Evolutionary conservation across 2,329 filamentous ascomycete genomes (phyloP), one percentile per base, ranked within the genome.

Genomic region (Cryphonectria nitschkei): DNA sequence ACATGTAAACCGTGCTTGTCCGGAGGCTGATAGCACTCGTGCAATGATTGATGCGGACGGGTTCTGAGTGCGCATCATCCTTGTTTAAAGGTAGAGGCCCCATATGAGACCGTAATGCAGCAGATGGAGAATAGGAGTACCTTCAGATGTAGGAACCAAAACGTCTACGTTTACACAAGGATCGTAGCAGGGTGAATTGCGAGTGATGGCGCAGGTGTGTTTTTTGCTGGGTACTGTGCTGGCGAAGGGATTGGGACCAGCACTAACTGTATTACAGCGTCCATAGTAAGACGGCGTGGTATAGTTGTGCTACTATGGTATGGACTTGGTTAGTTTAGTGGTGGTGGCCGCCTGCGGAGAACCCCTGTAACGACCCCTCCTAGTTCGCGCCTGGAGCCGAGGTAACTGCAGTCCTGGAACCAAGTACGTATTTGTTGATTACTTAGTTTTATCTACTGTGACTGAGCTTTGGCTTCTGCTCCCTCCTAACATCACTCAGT

Each of bases 281-380:
- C 8, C 37, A 39, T 39, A 39, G 37, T 2, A 13, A 9, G 9
- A 39, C 37, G 11, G 9, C 11, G 3, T 11, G 22, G 43, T 16
- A 46, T 19, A 2, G 11, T 46, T 13, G 14, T 16, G 19, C 16
- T 22, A 46, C 16, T 22, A 46, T 29, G 26, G 9, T 5, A 26
- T 26, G 26, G 26, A 26, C 26, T 26, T 26, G 6, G 11, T 29
- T 13, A 3, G n/a, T 14, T 26, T 56, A 32, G 52, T 11, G 34
- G 29, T 3, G 22, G 29, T 61, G 19, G 58, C 19, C 16, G 46
- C 8, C 22, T 61, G 58, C 34, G 62, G 43, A 34, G 50, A 67
- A 67, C 14, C 65, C 52, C 65, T 67, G 65, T 37, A 37, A 13
- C 43, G 5, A 6, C 46, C 46, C 32, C 58, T 26, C 65, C 37